A percentile compares a stretch with the other conserved stretches of the same genome.
Evolutionary conservation across 2,329 filamentous ascomycete species (phyloP).

Genomic region (Cladophialophora bantiana): DNA sequence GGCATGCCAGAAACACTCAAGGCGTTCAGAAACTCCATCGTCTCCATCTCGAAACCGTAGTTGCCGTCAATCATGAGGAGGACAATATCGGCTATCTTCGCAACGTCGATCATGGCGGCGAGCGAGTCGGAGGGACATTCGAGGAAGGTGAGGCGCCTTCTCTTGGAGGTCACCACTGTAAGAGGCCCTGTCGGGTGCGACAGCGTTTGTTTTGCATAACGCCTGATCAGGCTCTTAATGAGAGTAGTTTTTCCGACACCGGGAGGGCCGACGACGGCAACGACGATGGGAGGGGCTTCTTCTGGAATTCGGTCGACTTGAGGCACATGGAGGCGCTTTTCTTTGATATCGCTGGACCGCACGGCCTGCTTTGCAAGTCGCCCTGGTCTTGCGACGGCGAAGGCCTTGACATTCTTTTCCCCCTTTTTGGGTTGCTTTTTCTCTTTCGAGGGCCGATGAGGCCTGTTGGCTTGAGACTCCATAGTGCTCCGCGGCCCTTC

Average conservation of each 20-base stretch:
- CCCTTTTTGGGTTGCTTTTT: conserved; percentile 78
- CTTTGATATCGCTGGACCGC: conserved; percentile 68
- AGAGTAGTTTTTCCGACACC: conserved; percentile 96
- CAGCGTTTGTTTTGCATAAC: conserved; percentile 95
- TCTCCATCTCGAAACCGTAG: conserved; percentile 99
- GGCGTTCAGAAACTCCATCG: conserved; percentile 98
- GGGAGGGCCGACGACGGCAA: conserved; percentile 91
- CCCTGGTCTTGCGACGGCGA: conserved; percentile 82
- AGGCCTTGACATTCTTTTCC: conserved; percentile 86
- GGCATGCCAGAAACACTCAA: conserved; percentile 96
- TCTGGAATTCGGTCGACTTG: conserved; percentile 95
- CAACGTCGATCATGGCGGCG: conserved; percentile 94
- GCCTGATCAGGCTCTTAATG: conserved; percentile 89
- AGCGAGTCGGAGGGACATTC: conserved; percentile 95
- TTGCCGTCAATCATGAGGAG: conserved; percentile 98
- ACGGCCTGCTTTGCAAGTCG: conserved; percentile 73
- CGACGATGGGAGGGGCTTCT: conserved; percentile 90
- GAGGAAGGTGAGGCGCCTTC: conserved; percentile 90
- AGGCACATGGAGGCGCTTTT: conserved; percentile 94
- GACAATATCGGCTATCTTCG: conserved; percentile 97
- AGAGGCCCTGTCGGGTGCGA: conserved; percentile 89
- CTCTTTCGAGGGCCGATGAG: conserved; percentile 86
- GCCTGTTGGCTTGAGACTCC: conserved; percentile 83
- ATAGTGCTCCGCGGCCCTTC: conserved; percentile 52
- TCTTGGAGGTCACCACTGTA: conserved; percentile 95